Evolutionary conservation across 2,329 filamentous ascomycete genomes (phyloP).

Genomic region (Reticulascus tulasneorum): DNA sequence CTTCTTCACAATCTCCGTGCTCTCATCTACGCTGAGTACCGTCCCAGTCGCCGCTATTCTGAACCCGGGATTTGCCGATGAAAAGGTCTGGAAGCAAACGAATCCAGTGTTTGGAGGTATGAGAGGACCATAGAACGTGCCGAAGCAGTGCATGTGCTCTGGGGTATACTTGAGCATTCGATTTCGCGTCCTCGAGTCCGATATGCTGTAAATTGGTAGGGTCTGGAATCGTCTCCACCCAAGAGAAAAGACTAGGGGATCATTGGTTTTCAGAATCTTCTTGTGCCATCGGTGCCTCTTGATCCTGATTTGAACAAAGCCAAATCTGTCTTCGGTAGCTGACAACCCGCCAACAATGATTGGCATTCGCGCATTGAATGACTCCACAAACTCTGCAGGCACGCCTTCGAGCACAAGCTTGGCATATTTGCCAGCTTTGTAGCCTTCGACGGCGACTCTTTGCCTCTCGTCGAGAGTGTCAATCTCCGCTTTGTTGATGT

Average conservation of each 20-base stretch:
- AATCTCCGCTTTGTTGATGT: constrained; percentile 95
- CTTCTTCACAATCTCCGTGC: constrained; percentile 98
- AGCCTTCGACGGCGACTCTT: constrained; percentile 80
- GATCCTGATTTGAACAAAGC: constrained; percentile 91
- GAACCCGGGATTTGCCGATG: constrained; percentile 81
- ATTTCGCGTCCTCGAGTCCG: constrained; percentile 87
- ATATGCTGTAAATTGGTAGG: constrained; percentile 89
- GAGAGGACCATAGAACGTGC: constrained; percentile 89
- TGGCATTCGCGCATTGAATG: constrained; percentile 78
- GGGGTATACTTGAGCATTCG: constrained; percentile 99
- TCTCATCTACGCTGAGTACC: constrained; percentile 90
- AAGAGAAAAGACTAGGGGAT: constrained; percentile 93
- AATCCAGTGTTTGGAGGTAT: constrained; percentile 96
- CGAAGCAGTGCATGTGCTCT: constrained; percentile 99
- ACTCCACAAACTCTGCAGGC: constrained; percentile 80
- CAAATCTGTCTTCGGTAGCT: constrained; percentile 91
- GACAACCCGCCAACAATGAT: constrained; percentile 89
- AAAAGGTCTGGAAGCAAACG: constrained; percentile 87
- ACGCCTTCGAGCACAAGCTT: constrained; percentile 86
- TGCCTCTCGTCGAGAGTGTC: constrained; percentile 81
- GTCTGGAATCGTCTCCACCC: constrained; percentile 96
- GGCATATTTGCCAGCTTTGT: constrained; percentile 87
- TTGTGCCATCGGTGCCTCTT: constrained; percentile 99
- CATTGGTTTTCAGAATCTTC: constrained; percentile 97
- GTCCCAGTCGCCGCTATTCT: constrained; percentile 92